Percentiles rank a stretch among this genome's conserved stretches.
phyloP scores from a whole-genome alignment of 208 protist species.

The Crithidia brevicula region DNA sequence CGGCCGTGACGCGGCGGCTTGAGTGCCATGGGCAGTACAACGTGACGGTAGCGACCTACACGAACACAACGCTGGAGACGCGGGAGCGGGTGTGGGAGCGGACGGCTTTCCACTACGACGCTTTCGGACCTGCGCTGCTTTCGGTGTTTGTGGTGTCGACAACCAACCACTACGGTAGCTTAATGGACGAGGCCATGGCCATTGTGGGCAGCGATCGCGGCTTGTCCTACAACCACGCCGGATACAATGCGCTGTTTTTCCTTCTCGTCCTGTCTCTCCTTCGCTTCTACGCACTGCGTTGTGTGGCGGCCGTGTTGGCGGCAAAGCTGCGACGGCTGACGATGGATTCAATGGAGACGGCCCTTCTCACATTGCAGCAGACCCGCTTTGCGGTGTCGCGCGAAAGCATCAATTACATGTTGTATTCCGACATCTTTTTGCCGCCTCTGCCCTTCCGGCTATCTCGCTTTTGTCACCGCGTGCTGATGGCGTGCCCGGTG shows the following conservation, averaged over 20 bases:
- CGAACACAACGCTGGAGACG: not conserved
- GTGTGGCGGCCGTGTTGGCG: slow-evolving; percentile 40
- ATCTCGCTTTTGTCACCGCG: slow-evolving; percentile 26
- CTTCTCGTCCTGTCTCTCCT: slow-evolving; percentile 38
- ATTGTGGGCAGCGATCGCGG: not conserved
- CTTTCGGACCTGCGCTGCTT: slow-evolving; percentile 61
- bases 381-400: slow-evolving; percentile 23
- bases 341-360: slow-evolving; percentile 8
- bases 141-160: slow-evolving; percentile 56
- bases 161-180: slow-evolving; percentile 51
- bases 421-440: slow-evolving; percentile 11
- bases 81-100: slow-evolving; percentile 25
- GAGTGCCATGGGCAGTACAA: slow-evolving; percentile 33
- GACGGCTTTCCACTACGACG: slow-evolving; percentile 48
- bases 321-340: slow-evolving; percentile 18
- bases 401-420: slow-evolving; percentile 23
- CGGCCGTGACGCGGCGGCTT: not conserved
- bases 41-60: slow-evolving; percentile 15
- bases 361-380: slow-evolving; percentile 17
- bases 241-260: slow-evolving; percentile 50
- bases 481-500: slow-evolving; percentile 17
- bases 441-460: slow-evolving; percentile 6
- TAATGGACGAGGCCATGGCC: slow-evolving; percentile 64
- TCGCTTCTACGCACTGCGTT: slow-evolving; percentile 39
- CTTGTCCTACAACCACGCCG: slow-evolving; percentile 26